Conservation (phyloP, 306 rosid genomes). For the Rosa chinensis region DNA sequence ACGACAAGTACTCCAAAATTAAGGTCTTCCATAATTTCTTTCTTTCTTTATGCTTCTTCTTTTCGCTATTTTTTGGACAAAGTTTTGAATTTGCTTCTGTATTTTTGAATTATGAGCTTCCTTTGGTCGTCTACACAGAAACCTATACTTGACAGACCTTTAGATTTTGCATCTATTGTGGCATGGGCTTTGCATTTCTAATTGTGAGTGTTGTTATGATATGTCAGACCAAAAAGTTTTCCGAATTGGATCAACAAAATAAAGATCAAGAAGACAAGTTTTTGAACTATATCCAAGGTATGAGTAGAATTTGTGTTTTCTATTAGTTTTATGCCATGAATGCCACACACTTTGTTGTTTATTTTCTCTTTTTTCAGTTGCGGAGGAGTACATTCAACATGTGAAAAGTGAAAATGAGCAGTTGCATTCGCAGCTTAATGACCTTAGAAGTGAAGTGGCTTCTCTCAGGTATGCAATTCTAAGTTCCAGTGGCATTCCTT, state of each 20-base stretch:
- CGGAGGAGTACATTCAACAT: conserved; percentile 74
- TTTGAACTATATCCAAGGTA: conserved; percentile 61
- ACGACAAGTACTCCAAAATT: conserved; percentile 60
- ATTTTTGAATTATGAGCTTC: not conserved
- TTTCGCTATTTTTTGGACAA: not conserved
- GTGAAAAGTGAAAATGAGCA: conserved; percentile 56
- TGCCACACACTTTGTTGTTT: not conserved
- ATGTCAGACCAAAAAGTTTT: conserved; percentile 54
- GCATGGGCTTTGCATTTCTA: not conserved
- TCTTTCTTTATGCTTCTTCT: not conserved
- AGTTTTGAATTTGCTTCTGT: not conserved
- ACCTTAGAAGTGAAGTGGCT: conserved; percentile 63
- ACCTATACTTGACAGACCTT: no score
- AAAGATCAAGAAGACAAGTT: conserved; percentile 78
- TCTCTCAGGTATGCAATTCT: conserved; percentile 53
- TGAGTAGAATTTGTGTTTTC: not conserved
- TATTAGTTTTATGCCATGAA: not conserved
- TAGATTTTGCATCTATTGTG: not conserved
- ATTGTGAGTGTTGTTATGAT: conserved; percentile 4
- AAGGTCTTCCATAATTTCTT: conserved; percentile 47
- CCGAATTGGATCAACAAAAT: conserved; percentile 51
- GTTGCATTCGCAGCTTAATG: conserved; percentile 52
- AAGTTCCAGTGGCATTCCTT: not conserved
- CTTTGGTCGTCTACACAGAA: not conserved
- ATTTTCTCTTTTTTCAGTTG: conserved; percentile 50